Conservation (phyloP, 2,329 filamentous ascomycete species). For the Pezicula rhizophila region DNA sequence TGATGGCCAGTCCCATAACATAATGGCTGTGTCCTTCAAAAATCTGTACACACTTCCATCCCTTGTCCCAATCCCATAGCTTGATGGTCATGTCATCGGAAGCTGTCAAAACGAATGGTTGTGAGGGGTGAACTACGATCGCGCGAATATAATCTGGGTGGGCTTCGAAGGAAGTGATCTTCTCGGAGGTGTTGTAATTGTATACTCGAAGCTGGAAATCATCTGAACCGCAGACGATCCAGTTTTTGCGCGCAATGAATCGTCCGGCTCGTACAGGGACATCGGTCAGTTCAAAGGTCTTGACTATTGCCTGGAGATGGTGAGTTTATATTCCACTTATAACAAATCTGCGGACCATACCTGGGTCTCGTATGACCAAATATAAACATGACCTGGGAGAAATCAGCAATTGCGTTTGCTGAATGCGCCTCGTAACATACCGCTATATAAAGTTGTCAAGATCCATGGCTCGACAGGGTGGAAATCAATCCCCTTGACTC, state of each 20-base stretch:
- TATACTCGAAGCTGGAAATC: conserved; percentile 86
- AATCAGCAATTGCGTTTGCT: conserved; percentile 21
- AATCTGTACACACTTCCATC: conserved; percentile 94
- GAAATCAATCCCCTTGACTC: conserved; percentile 96
- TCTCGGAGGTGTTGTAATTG: conserved; percentile 99
- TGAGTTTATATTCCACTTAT: conserved; percentile 7
- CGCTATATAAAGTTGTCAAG: conserved; percentile 92
- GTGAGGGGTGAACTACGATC: conserved; percentile 90
- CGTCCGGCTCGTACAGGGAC: conserved; percentile 94
- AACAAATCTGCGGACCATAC: conserved; percentile 26
- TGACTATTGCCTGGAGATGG: conserved; percentile 68
- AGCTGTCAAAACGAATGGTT: conserved; percentile 92
- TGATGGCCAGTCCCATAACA: conserved; percentile 94
- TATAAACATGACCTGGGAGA: conserved; percentile 84
- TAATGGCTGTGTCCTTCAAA: conserved; percentile 97
- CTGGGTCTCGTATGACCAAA: conserved; percentile 97
- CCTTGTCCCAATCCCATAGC: conserved; percentile 98
- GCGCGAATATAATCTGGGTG: conserved; percentile 98
- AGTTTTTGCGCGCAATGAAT: conserved; percentile 97
- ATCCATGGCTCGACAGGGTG: conserved; percentile 96
- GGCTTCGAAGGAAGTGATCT: conserved; percentile 94
- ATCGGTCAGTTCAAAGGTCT: conserved; percentile 98
- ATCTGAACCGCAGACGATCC: conserved; percentile 93
- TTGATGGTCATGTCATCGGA: conserved; percentile 99
- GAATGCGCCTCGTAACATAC: conserved; percentile 42